Evolutionary conservation across 2,329 filamentous ascomycete species (phyloP), one percentile per base, ranked within the genome.

Genomic region (Hypoxylon sp.): DNA sequence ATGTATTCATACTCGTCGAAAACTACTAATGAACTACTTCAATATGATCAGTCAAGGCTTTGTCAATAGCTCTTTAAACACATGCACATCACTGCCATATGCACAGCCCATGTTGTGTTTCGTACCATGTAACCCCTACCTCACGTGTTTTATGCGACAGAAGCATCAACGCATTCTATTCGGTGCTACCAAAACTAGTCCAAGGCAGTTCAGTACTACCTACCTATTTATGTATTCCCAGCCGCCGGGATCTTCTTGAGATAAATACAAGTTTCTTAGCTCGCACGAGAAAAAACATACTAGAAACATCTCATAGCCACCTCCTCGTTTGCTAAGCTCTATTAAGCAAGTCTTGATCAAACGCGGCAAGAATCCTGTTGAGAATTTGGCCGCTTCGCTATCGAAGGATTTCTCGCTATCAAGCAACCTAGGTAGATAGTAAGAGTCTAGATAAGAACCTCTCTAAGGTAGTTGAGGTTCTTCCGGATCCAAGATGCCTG

Each of bases 91-190:
- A 35, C 35, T 37, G 33, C 57, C 14, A 4, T 33, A 44, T 47
- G 29, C 51, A 48, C 39, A 48, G 44, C 39, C 60, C 22, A 52
- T 46, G n/a, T 31, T 26, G 39, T 59, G 39, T 59, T 59, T 64
- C 54, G 48, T 65, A 50, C 22, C 48, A 50, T 60, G 39, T 26
- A 42, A 44, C 39, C 62, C 62, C 29, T 59, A 52, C 48, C 17
- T 42, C 53, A 42, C 55, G 48, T 53, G 55, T 50, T 17, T 59
- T 37, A 65, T 55, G 51, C 56, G 47, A 65, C 24, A 29, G 33
- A 39, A 13, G 33, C 53, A 10, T 50, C 37, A 37, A 39, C 31
- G 11, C 6, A 5, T 48, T 60, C 35, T 39, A 44, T 54, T 55
- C 50, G 29, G 55, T 55, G 54, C 39, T 44, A 59, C 54, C 19